Evolutionary conservation across 495 filamentous ascomycete genomes (phyloP).

Genomic region (Neurospora pannonica): DNA sequence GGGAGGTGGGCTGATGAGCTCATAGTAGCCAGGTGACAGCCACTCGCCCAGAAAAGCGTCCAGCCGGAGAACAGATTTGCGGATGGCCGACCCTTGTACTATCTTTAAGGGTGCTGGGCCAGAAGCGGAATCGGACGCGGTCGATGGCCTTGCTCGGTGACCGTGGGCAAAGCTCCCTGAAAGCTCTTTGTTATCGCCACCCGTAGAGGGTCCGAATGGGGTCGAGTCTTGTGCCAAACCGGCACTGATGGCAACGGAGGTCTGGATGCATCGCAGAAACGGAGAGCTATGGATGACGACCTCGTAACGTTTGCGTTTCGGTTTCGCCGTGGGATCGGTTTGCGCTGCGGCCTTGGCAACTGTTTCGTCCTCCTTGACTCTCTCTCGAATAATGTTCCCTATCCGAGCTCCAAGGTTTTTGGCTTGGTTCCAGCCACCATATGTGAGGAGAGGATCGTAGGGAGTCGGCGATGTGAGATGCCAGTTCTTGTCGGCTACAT

Average conservation of each 20-base stretch:
- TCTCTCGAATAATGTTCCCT: slow-evolving; percentile 54
- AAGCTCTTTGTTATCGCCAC: neutral
- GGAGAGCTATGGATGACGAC: slow-evolving; percentile 87
- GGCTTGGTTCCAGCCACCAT: slow-evolving; percentile 85
- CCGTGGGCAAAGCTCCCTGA: neutral
- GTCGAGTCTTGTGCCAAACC: slow-evolving; percentile 64
- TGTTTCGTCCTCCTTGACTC: slow-evolving; percentile 29
- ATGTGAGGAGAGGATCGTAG: slow-evolving; percentile 92
- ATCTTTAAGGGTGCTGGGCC: neutral
- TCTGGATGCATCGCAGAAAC: slow-evolving; percentile 88
- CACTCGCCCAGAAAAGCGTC: slow-evolving; percentile 95
- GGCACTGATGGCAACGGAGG: slow-evolving; percentile 78
- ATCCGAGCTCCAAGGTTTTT: slow-evolving; percentile 73
- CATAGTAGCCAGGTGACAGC: slow-evolving; percentile 87
- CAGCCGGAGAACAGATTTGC: slow-evolving; percentile 59
- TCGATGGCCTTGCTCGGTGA: slow-evolving; percentile 5
- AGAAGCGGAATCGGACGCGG: neutral
- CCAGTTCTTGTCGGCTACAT: slow-evolving; percentile 90
- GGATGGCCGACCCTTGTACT: slow-evolving; percentile 8
- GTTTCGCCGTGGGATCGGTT: slow-evolving; percentile 6
- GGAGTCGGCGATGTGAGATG: slow-evolving; percentile 89
- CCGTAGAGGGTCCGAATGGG: slow-evolving; percentile 21
- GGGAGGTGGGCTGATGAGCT: slow-evolving; percentile 82
- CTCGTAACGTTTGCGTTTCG: slow-evolving; percentile 53
- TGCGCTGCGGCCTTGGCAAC: slow-evolving; percentile 11